These are phyloP conservation scores for Chlamydomonas applanata DNA, from an alignment of 139 green algal genomes.

Conservation along the genomic window DNA sequence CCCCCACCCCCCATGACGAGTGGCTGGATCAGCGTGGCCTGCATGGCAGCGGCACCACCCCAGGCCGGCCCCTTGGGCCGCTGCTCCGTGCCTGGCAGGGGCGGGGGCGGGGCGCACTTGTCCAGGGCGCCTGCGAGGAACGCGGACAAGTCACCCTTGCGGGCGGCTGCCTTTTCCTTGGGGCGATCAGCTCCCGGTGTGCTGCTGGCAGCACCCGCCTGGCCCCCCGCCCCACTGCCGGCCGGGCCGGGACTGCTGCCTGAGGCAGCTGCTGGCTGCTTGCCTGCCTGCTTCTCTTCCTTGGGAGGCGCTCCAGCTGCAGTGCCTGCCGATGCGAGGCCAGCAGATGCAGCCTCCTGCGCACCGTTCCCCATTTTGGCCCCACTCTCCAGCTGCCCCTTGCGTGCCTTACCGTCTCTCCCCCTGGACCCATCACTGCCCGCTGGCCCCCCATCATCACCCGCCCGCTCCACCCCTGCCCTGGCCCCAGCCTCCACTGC, in stretches of 20 bases:
- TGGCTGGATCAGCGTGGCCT: neutral
- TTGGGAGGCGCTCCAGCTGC: neutral
- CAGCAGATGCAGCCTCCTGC: too few relatives aligned
- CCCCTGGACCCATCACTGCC: constrained; percentile 4
- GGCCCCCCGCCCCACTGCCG: neutral
- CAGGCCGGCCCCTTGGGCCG: constrained; percentile 27
- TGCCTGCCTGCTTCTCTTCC: neutral
- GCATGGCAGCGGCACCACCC: constrained; percentile 19
- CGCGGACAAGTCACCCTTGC: constrained; percentile 68
- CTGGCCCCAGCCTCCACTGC: neutral
- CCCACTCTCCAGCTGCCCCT: neutral
- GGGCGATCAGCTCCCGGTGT: neutral
- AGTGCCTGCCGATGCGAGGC: neutral
- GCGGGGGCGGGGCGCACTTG: neutral
- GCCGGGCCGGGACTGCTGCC: too few relatives aligned
- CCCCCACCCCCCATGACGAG: neutral
- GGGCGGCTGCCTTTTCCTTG: constrained; percentile 18
- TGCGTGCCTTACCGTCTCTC: neutral
- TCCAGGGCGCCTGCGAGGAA: constrained; percentile 69
- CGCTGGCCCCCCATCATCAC: neutral
- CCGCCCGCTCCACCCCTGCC: neutral
- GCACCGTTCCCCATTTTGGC: too few relatives aligned
- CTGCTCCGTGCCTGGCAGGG: neutral
- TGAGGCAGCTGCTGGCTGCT: too few relatives aligned
- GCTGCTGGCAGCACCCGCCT: neutral